These are phyloP conservation scores for Saxophila tyrrhenica DNA, from an alignment of 495 filamentous ascomycete genomes.

Conservation along the genomic window DNA sequence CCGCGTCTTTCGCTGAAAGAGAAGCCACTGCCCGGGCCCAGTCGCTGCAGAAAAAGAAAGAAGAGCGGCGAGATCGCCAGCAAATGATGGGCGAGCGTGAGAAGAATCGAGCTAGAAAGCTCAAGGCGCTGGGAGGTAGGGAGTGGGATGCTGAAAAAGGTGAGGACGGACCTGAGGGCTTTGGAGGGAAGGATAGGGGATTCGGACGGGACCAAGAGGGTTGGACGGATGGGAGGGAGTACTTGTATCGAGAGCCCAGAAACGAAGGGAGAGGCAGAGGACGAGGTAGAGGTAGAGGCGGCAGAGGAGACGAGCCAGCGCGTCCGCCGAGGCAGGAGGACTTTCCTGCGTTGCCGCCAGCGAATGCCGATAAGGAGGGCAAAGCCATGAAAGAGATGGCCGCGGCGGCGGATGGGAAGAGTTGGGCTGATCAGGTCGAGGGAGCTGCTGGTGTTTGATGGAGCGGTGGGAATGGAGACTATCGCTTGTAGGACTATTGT, in stretches of 20 bases:
- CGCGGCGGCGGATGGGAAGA: not conserved
- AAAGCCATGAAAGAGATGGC: not conserved
- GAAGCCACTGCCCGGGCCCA: slow-evolving; percentile 41
- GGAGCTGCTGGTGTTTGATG: not conserved
- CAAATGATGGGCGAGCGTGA: slow-evolving; percentile 62
- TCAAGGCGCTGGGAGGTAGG: slow-evolving; percentile 51
- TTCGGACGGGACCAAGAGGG: slow-evolving; percentile 15
- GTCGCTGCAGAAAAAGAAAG: slow-evolving; percentile 37
- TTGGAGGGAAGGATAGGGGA: slow-evolving; percentile 11
- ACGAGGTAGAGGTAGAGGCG: not conserved
- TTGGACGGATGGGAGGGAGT: slow-evolving; percentile 18
- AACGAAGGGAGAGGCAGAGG: slow-evolving; percentile 3
- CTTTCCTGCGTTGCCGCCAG: slow-evolving; percentile 16
- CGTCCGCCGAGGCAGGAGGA: slow-evolving; percentile 10
- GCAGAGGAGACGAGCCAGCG: not conserved
- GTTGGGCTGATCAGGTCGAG: slow-evolving; percentile 24
- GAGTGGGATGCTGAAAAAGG: slow-evolving; percentile 72
- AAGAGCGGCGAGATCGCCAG: slow-evolving; percentile 44
- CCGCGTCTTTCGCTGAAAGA: slow-evolving; percentile 53
- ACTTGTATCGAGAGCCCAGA: slow-evolving; percentile 9
- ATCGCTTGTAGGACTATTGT: not conserved
- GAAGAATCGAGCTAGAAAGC: slow-evolving; percentile 57
- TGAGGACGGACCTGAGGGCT: slow-evolving; percentile 35
- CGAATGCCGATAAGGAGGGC: not conserved
- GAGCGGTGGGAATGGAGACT: not conserved